phyloP scores from a whole-genome alignment of 192 early-diverging fungal species.

The Phycomyces nitens region DNA sequence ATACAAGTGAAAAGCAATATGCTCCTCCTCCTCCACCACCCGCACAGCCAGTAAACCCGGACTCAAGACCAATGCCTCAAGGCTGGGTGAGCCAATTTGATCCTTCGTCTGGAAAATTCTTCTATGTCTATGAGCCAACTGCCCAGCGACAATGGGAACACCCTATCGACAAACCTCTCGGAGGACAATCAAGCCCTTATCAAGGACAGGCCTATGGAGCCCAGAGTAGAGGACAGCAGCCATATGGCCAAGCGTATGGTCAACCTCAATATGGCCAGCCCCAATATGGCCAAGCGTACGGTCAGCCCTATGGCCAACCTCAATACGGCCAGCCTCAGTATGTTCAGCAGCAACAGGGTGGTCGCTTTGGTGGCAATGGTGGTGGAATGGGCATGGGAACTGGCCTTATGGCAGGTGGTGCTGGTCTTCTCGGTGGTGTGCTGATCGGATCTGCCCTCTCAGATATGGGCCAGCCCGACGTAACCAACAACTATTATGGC shows the following conservation, averaged over 20 bases:
- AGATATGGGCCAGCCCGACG: conserved; percentile 10
- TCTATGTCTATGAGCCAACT: conserved; percentile 36
- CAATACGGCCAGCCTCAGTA: conserved; percentile 10
- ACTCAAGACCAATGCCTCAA: conserved; percentile 20
- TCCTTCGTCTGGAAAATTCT: conserved; percentile 24
- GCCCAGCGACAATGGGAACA: conserved; percentile 35
- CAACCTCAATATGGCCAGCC: conserved; percentile 19
- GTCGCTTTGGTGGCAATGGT: conserved; percentile 12
- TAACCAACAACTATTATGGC: conserved; percentile 15
- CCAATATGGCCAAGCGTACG: conserved; percentile 6
- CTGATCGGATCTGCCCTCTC: conserved; percentile 18
- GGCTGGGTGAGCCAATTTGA: conserved; percentile 36
- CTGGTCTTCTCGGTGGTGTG: conserved; percentile 15
- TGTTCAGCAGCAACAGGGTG: conserved; percentile 6
- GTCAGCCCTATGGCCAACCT: neutral
- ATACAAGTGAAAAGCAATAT: conserved; percentile 3
- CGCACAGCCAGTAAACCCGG: conserved; percentile 15
- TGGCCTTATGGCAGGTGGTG: conserved; percentile 16
- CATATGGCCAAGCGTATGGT: conserved; percentile 17
- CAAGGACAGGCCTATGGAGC: neutral
- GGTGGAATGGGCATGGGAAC: conserved; percentile 16
- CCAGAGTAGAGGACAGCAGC: conserved; percentile 1
- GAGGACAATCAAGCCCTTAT: conserved; percentile 5
- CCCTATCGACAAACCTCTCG: conserved; percentile 24
- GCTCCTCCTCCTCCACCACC: conserved; percentile 21